Base-by-base conservation (phyloP, 2,329 filamentous ascomycete genomes). In the Ceratocystis destructans region DNA sequence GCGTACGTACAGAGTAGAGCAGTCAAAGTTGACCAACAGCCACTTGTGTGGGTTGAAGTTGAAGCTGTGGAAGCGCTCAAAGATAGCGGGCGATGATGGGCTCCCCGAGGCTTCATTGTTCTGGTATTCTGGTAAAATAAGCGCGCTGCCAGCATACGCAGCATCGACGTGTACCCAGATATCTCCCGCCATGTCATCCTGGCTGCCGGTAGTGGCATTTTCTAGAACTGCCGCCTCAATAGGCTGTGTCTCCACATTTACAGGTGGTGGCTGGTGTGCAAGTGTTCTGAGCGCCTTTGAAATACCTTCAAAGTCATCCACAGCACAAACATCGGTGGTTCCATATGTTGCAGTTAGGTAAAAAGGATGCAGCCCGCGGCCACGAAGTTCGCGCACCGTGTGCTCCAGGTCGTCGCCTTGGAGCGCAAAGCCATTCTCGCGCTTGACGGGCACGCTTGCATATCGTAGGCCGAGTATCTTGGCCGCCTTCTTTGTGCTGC, bases 41-140 rank as follows among this genome's bases (percentile, higher is more conserved):
- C 93, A 96, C 79, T 97, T 97, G 81, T 96, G 92, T 83, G 96
- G 88, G 79, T 96, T 97, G 79, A 93, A 85, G 76, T 96, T 87
- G 81, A 96, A 96, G 70, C 87, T 91, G 78, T 96, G 89, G 73
- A 96, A 91, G 25, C 79, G 77, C 1, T 79, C 77, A 63, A 93
- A 80, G 15, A 83, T 77, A 5, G 53, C 64, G 1, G 66, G 64
- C 41, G 66, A 33, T 22, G 78, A 73, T 1, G 86, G 80, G 62
- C 61, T 57, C 7, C 83, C 77, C 25, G 78, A 73, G 12, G 44
- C n/a, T 1, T 86, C 80, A 62, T 90, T 80, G 70, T 87, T 80
- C 66, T 90, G 88, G 75, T 89, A 88, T 74, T 96, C 90, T 2
- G 90, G 87, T 25, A 88, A 86, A 2, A 96, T 78, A 2, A 97